Conservation (phyloP, 768 basidiomycete genomes). For the Fistulinella prunicolor region DNA sequence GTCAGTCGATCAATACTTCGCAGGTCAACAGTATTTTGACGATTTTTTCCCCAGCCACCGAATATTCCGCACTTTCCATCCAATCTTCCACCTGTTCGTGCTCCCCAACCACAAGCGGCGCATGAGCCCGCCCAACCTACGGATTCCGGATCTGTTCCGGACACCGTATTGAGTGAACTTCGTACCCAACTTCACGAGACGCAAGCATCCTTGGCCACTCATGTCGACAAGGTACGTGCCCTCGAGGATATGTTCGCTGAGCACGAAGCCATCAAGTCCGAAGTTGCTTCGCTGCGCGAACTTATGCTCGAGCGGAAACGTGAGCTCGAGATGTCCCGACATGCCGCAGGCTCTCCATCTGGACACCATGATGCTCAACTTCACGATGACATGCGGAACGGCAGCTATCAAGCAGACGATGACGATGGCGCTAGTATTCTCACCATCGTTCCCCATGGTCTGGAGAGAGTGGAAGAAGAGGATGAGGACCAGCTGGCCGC, state of each 20-base stretch:
- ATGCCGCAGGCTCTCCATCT: slow-evolving; percentile 22
- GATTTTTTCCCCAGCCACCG: slow-evolving; percentile 44
- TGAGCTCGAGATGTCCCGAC: slow-evolving; percentile 39
- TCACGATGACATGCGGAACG: slow-evolving; percentile 14
- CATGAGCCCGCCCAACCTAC: slow-evolving; percentile 29
- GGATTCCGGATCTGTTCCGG: slow-evolving; percentile 26
- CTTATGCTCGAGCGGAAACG: slow-evolving; percentile 65
- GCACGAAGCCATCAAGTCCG: slow-evolving; percentile 79
- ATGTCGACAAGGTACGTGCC: slow-evolving; percentile 80
- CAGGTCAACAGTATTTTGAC: not conserved
- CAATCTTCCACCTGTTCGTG: slow-evolving; percentile 63
- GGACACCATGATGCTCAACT: slow-evolving; percentile 20
- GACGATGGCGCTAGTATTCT: slow-evolving; percentile 70
- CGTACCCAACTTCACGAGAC: slow-evolving; percentile 85
- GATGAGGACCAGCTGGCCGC: slow-evolving; percentile 55
- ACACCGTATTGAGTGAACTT: slow-evolving; percentile 50
- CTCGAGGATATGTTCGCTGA: slow-evolving; percentile 80
- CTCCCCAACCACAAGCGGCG: slow-evolving; percentile 25
- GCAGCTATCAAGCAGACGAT: slow-evolving; percentile 47
- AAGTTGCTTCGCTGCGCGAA: slow-evolving; percentile 70
- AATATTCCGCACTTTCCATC: slow-evolving; percentile 63
- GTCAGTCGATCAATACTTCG: slow-evolving; percentile 43
- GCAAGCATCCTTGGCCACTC: slow-evolving; percentile 68
- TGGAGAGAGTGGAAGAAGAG: slow-evolving; percentile 73
- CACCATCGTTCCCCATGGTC: slow-evolving; percentile 66